Base-by-base conservation (phyloP, 306 rosid species). In the Pachyrhizus erosus region DNA sequence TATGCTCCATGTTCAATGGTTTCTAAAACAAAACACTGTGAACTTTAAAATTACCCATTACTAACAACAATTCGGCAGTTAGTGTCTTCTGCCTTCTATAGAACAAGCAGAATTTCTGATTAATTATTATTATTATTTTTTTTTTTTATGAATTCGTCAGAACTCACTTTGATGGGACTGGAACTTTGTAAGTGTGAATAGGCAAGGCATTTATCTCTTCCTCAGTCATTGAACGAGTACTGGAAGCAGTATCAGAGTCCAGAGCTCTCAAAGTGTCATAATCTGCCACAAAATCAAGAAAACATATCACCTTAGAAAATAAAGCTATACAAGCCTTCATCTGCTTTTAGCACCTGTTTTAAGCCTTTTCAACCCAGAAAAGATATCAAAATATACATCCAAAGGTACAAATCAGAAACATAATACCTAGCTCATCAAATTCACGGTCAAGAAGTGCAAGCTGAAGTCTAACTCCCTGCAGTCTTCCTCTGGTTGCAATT, bases 381-480 rank as follows among this genome's bases (percentile, higher is more conserved):
- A 45, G 70, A 70, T 33, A 31, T 33, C 17, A 70, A 83, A 48
- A 69, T 70, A 76, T 65, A 55, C 17, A 20, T 68, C 46, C 48
- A 18, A 52, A 54, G 46, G 42, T 42, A 17, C 11, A 76, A 52
- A 67, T 66, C 61, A 33, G 11, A 84, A 83, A 40, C 71, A 70
- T 20, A 75, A 76, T 69, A 93, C 97, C 98, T 70, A 93, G 87
- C 78, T 93, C 98, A 83, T 96, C 96, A 43, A 95, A 96, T 78
- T 96, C 98, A 42, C 92, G 91, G 79, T 96, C 99, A 83, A 95
- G 97, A 70, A 95, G 93, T 67, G 98, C 95, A 79, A 95, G 99
- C 87, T 95, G 98, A 84, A 93, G 98, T 85, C 99, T 93, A 42
- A 96, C 91, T 73, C 97, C 98, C 74, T 93, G 98, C 84, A 96